These are phyloP conservation scores for Waitea zeae DNA, from an alignment of 1,284 basidiomycete species.

Conservation along the genomic window DNA sequence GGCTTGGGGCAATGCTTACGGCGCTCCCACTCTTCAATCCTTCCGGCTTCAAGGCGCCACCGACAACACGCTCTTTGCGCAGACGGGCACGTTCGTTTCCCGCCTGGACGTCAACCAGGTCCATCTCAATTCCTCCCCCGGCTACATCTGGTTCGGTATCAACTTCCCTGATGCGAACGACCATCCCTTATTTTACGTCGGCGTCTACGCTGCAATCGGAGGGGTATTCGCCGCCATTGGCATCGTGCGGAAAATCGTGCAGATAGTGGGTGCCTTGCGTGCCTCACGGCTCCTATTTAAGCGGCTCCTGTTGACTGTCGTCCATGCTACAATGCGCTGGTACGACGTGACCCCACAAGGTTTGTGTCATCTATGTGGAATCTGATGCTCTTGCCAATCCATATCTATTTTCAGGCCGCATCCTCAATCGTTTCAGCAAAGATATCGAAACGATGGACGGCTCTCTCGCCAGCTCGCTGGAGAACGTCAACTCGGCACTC, in stretches of 20 bases:
- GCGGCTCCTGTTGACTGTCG: slow-evolving; percentile 36
- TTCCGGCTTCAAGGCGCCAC: too few species aligned
- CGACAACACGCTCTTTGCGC: too few species aligned
- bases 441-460: slow-evolving; percentile 70
- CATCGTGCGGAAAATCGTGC: slow-evolving; percentile 25
- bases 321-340: slow-evolving; percentile 44
- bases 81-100: too few species aligned
- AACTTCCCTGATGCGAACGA: slow-evolving; percentile 30
- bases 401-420: too few species aligned
- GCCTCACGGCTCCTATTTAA: slow-evolving; percentile 43
- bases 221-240: slow-evolving; percentile 26
- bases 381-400: slow-evolving; percentile 13
- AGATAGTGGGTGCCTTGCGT: slow-evolving; percentile 43
- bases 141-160: too few species aligned
- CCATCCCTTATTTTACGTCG: slow-evolving; percentile 47
- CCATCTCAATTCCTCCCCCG: too few species aligned
- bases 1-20: slow-evolving; percentile 52
- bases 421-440: slow-evolving; percentile 54
- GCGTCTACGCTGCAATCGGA: slow-evolving; percentile 40
- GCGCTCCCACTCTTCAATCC: too few species aligned
- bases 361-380: too few species aligned
- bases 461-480: slow-evolving; percentile 49
- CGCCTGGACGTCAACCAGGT: too few species aligned
- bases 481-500: slow-evolving; percentile 56
- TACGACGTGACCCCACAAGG: too few species aligned